These are phyloP conservation scores for Artemisia tridentata DNA, from an alignment of 129 eudicot species.

Conservation along the genomic window DNA sequence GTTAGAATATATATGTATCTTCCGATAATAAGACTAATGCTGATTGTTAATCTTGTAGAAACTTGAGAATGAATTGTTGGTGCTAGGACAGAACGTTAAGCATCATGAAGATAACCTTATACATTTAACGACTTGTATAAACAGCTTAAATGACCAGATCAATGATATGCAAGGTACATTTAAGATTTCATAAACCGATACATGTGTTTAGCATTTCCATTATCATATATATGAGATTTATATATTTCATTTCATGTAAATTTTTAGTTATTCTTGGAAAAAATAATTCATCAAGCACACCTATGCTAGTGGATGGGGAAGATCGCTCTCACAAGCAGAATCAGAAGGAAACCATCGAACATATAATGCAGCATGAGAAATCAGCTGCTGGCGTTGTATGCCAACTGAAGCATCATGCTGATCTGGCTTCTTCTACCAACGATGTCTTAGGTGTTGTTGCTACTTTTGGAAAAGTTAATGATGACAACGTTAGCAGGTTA, in stretches of 20 bases:
- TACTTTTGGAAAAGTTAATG: constrained; percentile 69
- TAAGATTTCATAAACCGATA: neutral
- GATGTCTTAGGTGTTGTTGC: constrained; percentile 83
- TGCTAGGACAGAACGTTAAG: constrained; percentile 58
- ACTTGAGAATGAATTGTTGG: constrained; percentile 56
- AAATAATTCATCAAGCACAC: constrained; percentile 36
- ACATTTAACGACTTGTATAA: constrained; percentile 35
- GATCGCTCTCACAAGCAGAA: constrained; percentile 26
- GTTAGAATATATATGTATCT: constrained; percentile 1
- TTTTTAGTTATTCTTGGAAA: constrained; percentile 61
- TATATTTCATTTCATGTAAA: constrained; percentile 6
- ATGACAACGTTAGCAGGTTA: constrained; percentile 83
- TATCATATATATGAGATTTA: constrained; percentile 2
- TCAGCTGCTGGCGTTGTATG: constrained; percentile 73
- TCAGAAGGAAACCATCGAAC: constrained; percentile 49
- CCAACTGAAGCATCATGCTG: constrained; percentile 43
- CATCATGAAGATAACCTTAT: constrained; percentile 62
- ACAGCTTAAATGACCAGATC: constrained; percentile 59
- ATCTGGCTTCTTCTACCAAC: constrained; percentile 34
- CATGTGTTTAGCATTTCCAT: neutral
- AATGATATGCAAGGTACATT: constrained; percentile 52
- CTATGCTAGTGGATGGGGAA: constrained; percentile 30
- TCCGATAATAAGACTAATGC: neutral
- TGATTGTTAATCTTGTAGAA: constrained; percentile 49
- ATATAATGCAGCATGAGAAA: constrained; percentile 46